Evolutionary conservation across 1,284 basidiomycete species (phyloP).

Genomic region (Cryptococcus maquisensis): DNA sequence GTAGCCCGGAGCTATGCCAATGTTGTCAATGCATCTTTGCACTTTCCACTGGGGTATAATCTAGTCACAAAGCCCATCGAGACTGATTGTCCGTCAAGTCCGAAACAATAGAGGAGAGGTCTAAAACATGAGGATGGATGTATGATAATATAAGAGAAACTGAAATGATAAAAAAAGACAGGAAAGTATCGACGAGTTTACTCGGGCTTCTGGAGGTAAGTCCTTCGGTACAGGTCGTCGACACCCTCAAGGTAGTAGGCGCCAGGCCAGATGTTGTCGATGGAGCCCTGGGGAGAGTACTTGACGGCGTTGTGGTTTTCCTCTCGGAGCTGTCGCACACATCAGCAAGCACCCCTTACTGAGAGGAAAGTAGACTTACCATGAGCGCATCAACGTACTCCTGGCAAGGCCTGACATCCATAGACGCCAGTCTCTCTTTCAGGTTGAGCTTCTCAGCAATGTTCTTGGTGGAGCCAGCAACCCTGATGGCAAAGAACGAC

Average conservation of each 20-base stretch:
- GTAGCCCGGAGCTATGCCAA: neutral
- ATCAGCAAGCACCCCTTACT: neutral
- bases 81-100: neutral
- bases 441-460: slow-evolving; percentile 78
- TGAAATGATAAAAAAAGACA: neutral
- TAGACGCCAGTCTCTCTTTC: slow-evolving; percentile 67
- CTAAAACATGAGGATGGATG: too few species aligned
- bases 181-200: neutral
- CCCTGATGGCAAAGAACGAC: slow-evolving; percentile 79
- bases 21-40: neutral
- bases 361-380: slow-evolving; percentile 49
- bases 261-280: slow-evolving; percentile 91
- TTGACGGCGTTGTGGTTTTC: slow-evolving; percentile 90
- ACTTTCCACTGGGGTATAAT: neutral
- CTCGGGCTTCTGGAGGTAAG: slow-evolving; percentile 56
- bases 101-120: too few species aligned
- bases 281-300: slow-evolving; percentile 77
- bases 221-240: slow-evolving; percentile 88
- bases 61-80: neutral
- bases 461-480: slow-evolving; percentile 77
- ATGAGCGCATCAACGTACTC: slow-evolving; percentile 73
- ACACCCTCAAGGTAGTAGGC: slow-evolving; percentile 90
- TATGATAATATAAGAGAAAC: neutral
- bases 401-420: slow-evolving; percentile 88
- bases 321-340: slow-evolving; percentile 70